Evolutionary conservation across 2,329 filamentous ascomycete species (phyloP), one percentile per base, ranked within the genome.

Genomic region (Penicillium sp.): DNA sequence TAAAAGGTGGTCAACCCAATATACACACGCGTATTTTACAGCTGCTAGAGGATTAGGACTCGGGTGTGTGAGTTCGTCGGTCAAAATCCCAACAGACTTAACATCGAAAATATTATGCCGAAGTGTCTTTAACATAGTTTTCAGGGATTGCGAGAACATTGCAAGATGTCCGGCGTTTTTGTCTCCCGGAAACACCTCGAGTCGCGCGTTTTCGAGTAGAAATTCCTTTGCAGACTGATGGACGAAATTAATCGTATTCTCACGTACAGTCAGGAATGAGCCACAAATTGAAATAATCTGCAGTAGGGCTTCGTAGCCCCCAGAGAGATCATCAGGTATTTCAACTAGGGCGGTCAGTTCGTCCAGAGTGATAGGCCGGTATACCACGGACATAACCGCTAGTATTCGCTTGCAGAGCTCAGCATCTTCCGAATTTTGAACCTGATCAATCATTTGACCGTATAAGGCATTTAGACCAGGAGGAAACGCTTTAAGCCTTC

Each of bases 1-100:
- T 6, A 29, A 25, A 12, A 70, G 47, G 55, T 73, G 66, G 29
- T 67, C 55, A 32, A 63, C 45, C 68, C 67, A 73, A 48, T 67
- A 65, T 1, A 63, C 36, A 48, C 65, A 71, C 4, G 58, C 51
- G 45, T 73, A 73, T 9, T 51, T 34, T 13, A 59, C 42, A 2
- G 50, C 12, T 3, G 50, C 51, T 3, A 72, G 47, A 3, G 61
- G 66, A 47, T 69, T 56, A 2, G 52, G 51, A n/a, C 58, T 8
- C 1, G 58, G 29, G 3, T 5, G 12, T 4, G 11, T 43, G 9
- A 53, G 39, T 25, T 48, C 1, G 1, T 52, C 28, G 3, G 5
- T 24, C 12, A 13, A 8, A 24, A 24, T 3, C 2, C 35, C 35
- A 18, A 8, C 2, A 38, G 18, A 3, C 35, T 24, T 18, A 38